These are phyloP conservation scores for Clausena lansium DNA, from an alignment of 345 rosid genomes.

Conservation along the genomic window DNA sequence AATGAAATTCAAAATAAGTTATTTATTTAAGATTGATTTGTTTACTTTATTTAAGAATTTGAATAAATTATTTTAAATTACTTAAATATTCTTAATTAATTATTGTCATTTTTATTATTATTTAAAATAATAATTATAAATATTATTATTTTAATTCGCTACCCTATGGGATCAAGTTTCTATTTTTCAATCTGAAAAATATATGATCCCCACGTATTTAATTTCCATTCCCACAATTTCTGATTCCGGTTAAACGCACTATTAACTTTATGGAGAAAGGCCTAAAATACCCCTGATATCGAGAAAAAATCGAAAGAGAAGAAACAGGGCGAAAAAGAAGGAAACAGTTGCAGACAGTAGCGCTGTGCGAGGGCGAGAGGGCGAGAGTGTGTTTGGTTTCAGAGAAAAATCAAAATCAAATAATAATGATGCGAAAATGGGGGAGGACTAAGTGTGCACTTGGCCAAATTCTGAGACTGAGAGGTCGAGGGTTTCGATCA, in stretches of 20 bases:
- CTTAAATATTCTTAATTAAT: fast-evolving
- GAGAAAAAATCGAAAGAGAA: not conserved
- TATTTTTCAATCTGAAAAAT: too few relatives aligned
- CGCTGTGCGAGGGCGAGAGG: not conserved
- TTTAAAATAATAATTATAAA: too few relatives aligned
- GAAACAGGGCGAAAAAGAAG: not conserved
- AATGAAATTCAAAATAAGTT: too few relatives aligned
- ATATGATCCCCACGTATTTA: too few relatives aligned
- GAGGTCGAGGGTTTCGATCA: conserved; percentile 55
- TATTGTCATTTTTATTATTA: too few relatives aligned
- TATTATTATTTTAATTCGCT: too few relatives aligned
- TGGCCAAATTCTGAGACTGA: not conserved
- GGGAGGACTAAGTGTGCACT: not conserved
- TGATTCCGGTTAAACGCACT: too few relatives aligned
- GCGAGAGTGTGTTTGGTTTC: not conserved
- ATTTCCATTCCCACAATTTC: too few relatives aligned
- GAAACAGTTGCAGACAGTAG: not conserved
- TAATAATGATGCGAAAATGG: conserved; percentile 13
- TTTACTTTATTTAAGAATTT: too few relatives aligned
- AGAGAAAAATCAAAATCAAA: not conserved
- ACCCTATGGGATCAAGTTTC: too few relatives aligned
- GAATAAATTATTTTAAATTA: too few relatives aligned
- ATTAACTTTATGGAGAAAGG: not conserved
- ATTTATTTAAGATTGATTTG: too few relatives aligned
- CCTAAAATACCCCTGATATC: not conserved